phyloP scores from a whole-genome alignment of 1,284 basidiomycete genomes.

The Cutaneotrichosporon spelunceum region DNA sequence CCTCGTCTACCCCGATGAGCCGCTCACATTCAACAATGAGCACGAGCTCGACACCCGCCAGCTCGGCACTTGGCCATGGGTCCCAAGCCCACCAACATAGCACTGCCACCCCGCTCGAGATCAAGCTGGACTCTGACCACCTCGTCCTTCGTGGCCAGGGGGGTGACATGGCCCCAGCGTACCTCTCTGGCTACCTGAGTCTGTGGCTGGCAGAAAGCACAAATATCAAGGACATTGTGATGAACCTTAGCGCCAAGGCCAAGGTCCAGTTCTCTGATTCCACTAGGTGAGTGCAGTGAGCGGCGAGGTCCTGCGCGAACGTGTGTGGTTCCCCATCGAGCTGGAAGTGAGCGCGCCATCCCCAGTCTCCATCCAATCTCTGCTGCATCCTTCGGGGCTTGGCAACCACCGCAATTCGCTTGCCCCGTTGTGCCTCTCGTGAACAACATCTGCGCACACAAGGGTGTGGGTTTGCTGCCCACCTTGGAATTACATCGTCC shows the following conservation, averaged over 20 bases:
- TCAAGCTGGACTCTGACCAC: slow-evolving; percentile 66
- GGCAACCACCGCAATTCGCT: too few relatives aligned
- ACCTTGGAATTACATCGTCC: neutral
- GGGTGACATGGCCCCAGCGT: slow-evolving; percentile 73
- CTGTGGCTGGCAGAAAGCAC: slow-evolving; percentile 75
- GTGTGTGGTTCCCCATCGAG: neutral
- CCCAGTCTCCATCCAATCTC: neutral
- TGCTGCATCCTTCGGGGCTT: too few relatives aligned
- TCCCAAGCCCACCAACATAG: neutral
- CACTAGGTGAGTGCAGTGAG: slow-evolving; percentile 60
- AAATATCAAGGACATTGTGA: slow-evolving; percentile 78
- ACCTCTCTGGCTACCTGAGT: slow-evolving; percentile 64
- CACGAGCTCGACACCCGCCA: neutral
- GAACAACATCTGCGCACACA: slow-evolving; percentile 20
- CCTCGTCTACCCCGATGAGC: slow-evolving; percentile 1
- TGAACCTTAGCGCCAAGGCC: slow-evolving; percentile 78
- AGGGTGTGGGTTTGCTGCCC: neutral
- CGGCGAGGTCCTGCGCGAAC: neutral
- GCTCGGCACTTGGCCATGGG: neutral
- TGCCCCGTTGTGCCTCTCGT: neutral
- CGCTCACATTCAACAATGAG: neutral
- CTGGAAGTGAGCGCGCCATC: neutral
- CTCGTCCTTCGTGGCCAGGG: slow-evolving; percentile 74
- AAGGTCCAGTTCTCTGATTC: slow-evolving; percentile 63
- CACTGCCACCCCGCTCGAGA: slow-evolving; percentile 58